Percentiles rank a stretch among this genome's conserved stretches.
Conservation (phyloP, 108 stramenopile species). For the Aurantiochytrium sp. region DNA sequence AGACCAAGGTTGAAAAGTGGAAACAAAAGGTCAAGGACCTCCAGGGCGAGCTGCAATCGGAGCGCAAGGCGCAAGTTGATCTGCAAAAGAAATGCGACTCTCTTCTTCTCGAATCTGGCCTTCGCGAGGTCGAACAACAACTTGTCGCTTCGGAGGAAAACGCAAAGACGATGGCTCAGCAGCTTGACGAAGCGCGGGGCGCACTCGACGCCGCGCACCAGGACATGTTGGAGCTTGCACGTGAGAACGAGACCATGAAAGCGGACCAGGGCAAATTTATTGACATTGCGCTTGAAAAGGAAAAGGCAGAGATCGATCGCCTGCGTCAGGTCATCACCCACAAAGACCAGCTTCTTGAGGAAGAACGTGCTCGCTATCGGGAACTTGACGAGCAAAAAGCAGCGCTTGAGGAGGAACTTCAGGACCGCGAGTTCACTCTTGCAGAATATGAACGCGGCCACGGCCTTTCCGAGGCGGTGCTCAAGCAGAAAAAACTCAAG, state of each 20-base stretch:
- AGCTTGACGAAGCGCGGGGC: neutral
- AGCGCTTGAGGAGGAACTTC: conserved; percentile 38
- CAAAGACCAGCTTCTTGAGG: neutral
- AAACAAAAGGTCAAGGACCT: neutral
- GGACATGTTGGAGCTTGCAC: neutral
- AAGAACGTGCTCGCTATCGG: conserved; percentile 24
- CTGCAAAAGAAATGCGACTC: neutral
- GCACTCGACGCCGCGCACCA: neutral
- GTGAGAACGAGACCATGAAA: neutral
- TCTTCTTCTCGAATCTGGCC: neutral
- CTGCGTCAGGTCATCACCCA: neutral
- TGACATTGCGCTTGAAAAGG: neutral
- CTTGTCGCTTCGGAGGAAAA: neutral
- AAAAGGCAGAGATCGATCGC: neutral
- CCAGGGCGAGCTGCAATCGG: neutral
- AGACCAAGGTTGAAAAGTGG: conserved; percentile 6
- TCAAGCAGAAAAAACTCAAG: conserved; percentile 58
- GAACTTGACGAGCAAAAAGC: conserved; percentile 41
- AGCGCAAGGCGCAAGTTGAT: neutral
- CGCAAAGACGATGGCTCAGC: neutral
- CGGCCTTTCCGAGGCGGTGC: conserved; percentile 56
- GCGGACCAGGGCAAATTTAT: conserved; percentile 8
- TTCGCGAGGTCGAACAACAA: conserved; percentile 1
- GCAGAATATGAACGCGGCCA: conserved; percentile 61
- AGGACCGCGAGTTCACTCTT: conserved; percentile 52